phyloP scores from a whole-genome alignment of 441 rosid genomes.

The Melastoma candidum region DNA sequence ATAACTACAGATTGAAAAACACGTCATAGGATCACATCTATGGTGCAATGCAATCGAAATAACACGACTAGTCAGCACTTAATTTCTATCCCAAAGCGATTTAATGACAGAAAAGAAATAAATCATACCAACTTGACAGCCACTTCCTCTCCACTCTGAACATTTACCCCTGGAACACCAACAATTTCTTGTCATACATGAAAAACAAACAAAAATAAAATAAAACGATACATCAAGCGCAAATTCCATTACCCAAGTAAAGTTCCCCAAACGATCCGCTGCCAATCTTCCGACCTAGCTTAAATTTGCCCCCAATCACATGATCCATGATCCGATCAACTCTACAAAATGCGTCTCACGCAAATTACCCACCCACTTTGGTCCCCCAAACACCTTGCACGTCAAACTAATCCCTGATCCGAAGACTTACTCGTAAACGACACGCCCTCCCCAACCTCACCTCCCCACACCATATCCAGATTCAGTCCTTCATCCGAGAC shows the following conservation, averaged over 20 bases:
- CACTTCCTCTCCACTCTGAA: conserved; percentile 96
- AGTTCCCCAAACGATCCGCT: conserved; percentile 98
- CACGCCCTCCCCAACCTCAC: too few relatives aligned
- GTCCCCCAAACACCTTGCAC: too few relatives aligned
- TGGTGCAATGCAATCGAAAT: too few relatives aligned
- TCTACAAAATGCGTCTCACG: conserved; percentile 11
- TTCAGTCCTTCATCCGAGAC: too few relatives aligned
- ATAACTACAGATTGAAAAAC: too few relatives aligned
- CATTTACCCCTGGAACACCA: conserved; percentile 62
- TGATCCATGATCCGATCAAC: conserved; percentile 49
- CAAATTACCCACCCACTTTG: too few relatives aligned
- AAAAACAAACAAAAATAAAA: conserved; percentile 3
- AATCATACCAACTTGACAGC: conserved; percentile 85
- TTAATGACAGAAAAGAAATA: not conserved
- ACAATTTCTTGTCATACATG: conserved; percentile 5
- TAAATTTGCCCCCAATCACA: conserved; percentile 84
- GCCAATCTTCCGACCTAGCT: conserved; percentile 94
- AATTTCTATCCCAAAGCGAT: too few relatives aligned
- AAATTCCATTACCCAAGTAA: conserved; percentile 52
- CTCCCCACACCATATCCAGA: too few relatives aligned
- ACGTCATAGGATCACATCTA: too few relatives aligned
- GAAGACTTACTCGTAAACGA: too few relatives aligned
- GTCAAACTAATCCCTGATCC: too few relatives aligned
- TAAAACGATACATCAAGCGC: conserved; percentile 7
- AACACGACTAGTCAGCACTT: too few relatives aligned